Conservation (phyloP, 371 early-diverging fungal species). For the Enterocytospora artemiae region DNA sequence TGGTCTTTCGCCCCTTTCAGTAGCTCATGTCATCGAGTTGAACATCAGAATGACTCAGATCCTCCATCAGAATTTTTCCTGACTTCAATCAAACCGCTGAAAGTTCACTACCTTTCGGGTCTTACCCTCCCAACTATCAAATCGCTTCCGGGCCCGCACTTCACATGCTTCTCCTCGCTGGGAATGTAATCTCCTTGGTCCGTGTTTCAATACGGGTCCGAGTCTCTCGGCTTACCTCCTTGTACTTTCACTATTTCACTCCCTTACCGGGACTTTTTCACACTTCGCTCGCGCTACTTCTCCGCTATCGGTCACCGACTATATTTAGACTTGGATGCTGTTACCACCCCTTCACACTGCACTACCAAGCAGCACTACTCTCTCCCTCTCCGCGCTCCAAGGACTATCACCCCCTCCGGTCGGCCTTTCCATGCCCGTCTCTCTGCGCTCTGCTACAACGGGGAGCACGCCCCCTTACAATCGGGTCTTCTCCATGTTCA, state of each 20-base stretch:
- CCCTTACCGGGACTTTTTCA: constrained; percentile 62
- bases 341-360: constrained; percentile 60
- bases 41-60: constrained; percentile 32
- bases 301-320: constrained; percentile 66
- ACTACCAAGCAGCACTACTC: constrained; percentile 41
- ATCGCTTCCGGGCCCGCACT: background rate
- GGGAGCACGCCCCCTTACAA: constrained; percentile 57
- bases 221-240: constrained; percentile 1
- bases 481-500: constrained; percentile 62
- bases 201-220: constrained; percentile 37
- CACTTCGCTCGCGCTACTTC: constrained; percentile 67
- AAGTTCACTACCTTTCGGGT: constrained; percentile 41
- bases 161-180: constrained; percentile 18
- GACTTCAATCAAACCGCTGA: constrained; percentile 24
- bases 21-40: constrained; percentile 32
- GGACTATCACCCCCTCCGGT: constrained; percentile 56
- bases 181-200: constrained; percentile 28
- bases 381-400: constrained; percentile 55
- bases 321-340: constrained; percentile 65
- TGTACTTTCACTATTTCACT: constrained; percentile 55
- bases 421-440: constrained; percentile 29
- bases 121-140: constrained; percentile 11
- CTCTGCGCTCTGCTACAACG: constrained; percentile 58
- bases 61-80: constrained; percentile 32
- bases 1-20: constrained; percentile 44